These are phyloP conservation scores for Paramecium pentaurelia DNA, from an alignment of 73 alveolate species.

Conservation along the genomic window DNA sequence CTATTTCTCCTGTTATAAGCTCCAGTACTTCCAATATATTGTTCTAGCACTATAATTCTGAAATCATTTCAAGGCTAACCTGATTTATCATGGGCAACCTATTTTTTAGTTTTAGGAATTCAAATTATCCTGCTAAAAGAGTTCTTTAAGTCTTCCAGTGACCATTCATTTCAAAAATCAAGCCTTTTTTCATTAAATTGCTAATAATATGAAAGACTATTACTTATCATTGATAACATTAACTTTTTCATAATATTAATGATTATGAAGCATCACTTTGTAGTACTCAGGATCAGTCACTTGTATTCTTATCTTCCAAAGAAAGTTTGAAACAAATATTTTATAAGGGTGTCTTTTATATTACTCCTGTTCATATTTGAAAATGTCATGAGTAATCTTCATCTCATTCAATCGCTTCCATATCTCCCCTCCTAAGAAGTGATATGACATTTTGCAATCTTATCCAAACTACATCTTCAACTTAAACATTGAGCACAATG, in stretches of 20 bases:
- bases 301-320: background rate
- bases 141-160: conserved; percentile 37
- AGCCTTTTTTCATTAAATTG: background rate
- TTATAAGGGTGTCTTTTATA: background rate
- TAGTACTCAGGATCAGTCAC: background rate
- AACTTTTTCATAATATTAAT: background rate
- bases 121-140: background rate
- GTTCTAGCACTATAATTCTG: background rate
- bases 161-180: background rate
- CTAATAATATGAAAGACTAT: background rate
- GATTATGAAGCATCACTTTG: background rate
- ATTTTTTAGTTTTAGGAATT: background rate
- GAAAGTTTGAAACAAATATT: background rate
- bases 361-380: background rate
- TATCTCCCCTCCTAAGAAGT: background rate
- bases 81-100: conserved; percentile 48
- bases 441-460: background rate
- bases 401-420: background rate
- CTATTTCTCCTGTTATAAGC: background rate
- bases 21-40: background rate
- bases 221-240: background rate
- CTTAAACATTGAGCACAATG: background rate
- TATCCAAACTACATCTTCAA: background rate
- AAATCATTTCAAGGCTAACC: background rate
- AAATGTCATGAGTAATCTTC: background rate